Conservation (phyloP, 129 eudicot species). For the Flaveria trinervia region DNA sequence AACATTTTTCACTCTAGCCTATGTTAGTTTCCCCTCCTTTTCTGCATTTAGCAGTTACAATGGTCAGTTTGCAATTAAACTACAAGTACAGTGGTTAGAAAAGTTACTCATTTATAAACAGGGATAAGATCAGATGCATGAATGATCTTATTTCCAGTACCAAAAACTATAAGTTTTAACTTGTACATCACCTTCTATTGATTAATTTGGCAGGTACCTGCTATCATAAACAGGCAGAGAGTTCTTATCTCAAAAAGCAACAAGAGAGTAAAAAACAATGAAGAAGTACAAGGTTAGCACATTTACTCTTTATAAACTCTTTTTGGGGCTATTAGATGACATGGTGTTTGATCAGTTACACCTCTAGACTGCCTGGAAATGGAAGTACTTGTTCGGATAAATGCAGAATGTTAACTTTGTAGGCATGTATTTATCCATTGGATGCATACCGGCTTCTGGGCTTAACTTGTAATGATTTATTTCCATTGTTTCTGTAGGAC, state of each 20-base stretch:
- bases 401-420: slow-evolving; percentile 6
- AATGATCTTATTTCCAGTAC: slow-evolving; percentile 12
- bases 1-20: background rate
- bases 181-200: slow-evolving; percentile 1
- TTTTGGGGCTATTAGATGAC: slow-evolving; percentile 11
- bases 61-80: slow-evolving; percentile 10
- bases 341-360: background rate
- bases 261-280: slow-evolving; percentile 63
- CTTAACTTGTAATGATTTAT: slow-evolving; percentile 26
- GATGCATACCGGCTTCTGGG: slow-evolving; percentile 8
- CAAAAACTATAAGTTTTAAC: slow-evolving; percentile 13
- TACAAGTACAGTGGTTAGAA: slow-evolving; percentile 12
- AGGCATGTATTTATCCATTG: slow-evolving; percentile 12
- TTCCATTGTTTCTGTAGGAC: slow-evolving; percentile 41
- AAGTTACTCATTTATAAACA: background rate
- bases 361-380: slow-evolving; percentile 7
- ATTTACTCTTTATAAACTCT: slow-evolving; percentile 4
- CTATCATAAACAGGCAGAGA: slow-evolving; percentile 55
- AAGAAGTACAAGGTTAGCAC: slow-evolving; percentile 63
- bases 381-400: slow-evolving; percentile 14
- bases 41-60: slow-evolving; percentile 22
- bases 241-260: slow-evolving; percentile 58
- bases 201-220: slow-evolving; percentile 47
- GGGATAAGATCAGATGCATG: slow-evolving; percentile 20
- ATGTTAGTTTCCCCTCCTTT: background rate